Evolutionary conservation across 208 protist genomes (phyloP), one percentile per base, ranked within the genome.

Genomic region (Leishmania tropica): DNA sequence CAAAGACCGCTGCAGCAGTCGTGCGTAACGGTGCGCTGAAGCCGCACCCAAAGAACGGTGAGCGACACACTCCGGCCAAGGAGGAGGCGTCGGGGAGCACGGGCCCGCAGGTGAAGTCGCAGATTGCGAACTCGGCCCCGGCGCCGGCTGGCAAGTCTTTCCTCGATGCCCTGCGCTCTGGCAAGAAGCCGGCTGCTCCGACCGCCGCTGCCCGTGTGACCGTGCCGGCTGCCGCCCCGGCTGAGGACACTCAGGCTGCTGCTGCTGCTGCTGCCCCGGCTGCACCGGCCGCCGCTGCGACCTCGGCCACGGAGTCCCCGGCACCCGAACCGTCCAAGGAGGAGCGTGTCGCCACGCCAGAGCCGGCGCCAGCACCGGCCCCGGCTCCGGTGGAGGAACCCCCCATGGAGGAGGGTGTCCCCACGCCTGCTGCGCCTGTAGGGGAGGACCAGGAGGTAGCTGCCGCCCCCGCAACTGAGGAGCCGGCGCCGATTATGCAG

Each of bases 101-200:
- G 47, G 90, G 86, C 28, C 90, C 91, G 2, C 83, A 85, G 56
- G 92, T 96, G 73, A 89, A 89, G 83, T 73, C 89, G 67, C 81
- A 91, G 75, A 90, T 94, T 79, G 79, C 86, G n/a, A 95, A 90
- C 83, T 73, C 89, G 28, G 81, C 91, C 47, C 88, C 87, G 42
- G 83, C 91, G 13, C 87, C 87, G 17, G 86, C 88, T 5, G 91
- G 90, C 56, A 91, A 89, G 83, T 89, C 85, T 37, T 95, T 96
- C 81, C 87, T 95, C 37, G 90, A 96, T 45, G 91, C 86, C 10
- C 80, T 95, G 72, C 88, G 89, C 67, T 82, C 87, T 42, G 83
- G 84, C 48, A 71, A 70, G 56, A 84, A 81, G 80, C 37, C 79
- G 15, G 80, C 81, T 1, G 79, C 79, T 21, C 40, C 74, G 65